Base-by-base conservation (phyloP, 768 basidiomycete genomes). In the Gymnopilus dilepis region DNA sequence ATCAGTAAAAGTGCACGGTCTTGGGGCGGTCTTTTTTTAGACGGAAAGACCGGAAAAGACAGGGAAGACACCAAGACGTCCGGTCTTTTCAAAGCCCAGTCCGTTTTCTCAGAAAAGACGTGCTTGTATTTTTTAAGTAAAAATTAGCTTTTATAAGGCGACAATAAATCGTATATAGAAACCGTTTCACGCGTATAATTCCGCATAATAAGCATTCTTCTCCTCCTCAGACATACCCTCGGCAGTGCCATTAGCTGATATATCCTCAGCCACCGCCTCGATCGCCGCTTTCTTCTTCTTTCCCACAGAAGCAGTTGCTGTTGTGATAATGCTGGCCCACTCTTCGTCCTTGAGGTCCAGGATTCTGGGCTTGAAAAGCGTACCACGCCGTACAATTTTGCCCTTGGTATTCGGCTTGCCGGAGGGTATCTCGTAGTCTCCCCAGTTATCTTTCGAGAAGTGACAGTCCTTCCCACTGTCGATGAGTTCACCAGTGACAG, bases 21-120 rank as follows among this genome's bases (percentile, higher is more conserved):
- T n/a, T n/a, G n/a, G n/a, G n/a, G n/a, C 42, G n/a, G 7, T 52
- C 50, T 33, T 52, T 52, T 52, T 0, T 17, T 15, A 52, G 50
- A 52, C 50, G 12, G 2, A 52, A 33, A 52, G 50, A 52, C 50
- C 28, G 26, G 15, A 52, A 52, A 52, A 52, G 50, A 52, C 50
- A 9, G 1, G 15, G 33, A 52, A 52, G 30, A 52, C 30, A 13
- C 9, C 30, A 52, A 52, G 50, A n/a, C 30, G 21, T 15, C 50
- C 3, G 7, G 30, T 52, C 30, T 52, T 52, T 52, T 52, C 30
- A 30, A 33, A 52, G 50, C 28, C 50, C 50, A 52, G 50, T 52
- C 30, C 11, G 33, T 52, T 52, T 52, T 31, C 50, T 52, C 28
- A n/a, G 22, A 52, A 52, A 31, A 52, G 28, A 52, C 17, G 8